A percentile compares a stretch with the other conserved stretches of the same genome.
Evolutionary conservation across 108 stramenopile species (phyloP).

Genomic region (Fistulifera pelliculosa): DNA sequence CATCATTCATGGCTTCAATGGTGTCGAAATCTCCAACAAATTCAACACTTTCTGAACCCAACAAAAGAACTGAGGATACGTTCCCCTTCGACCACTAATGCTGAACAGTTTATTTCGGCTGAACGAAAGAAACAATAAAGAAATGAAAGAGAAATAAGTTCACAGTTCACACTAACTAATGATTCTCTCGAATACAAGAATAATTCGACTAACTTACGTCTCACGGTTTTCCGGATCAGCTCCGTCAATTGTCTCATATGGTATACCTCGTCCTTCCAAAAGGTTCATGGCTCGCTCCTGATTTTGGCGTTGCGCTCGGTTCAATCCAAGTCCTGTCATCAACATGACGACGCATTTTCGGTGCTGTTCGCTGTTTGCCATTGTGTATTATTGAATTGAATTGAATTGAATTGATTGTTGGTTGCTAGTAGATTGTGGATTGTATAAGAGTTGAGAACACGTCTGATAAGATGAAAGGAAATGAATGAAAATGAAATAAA

Average conservation of each 20-base stretch:
- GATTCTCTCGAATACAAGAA: background rate
- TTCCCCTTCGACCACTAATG: constrained; percentile 22
- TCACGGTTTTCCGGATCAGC: constrained; percentile 30
- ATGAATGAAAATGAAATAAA: no score
- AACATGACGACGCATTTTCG: constrained; percentile 4
- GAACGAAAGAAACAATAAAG: background rate
- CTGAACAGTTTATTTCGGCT: constrained; percentile 19
- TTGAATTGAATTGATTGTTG: no score
- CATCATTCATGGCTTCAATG: constrained; percentile 52
- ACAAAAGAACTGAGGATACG: constrained; percentile 34
- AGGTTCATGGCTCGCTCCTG: constrained; percentile 16
- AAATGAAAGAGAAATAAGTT: no score
- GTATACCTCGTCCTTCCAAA: constrained; percentile 16
- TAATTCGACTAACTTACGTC: constrained; percentile 5
- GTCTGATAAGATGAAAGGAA: no score
- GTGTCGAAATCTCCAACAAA: constrained; percentile 46
- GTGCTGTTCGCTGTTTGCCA: no score
- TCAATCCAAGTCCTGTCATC: background rate
- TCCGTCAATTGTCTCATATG: constrained; percentile 39
- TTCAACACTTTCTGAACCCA: background rate
- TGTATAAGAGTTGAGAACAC: no score
- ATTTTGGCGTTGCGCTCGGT: constrained; percentile 1
- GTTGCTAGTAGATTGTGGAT: no score
- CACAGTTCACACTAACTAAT: no score
- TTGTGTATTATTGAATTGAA: no score